Base-by-base conservation (phyloP, 345 rosid genomes). In the Gynandropsis gynandra region DNA sequence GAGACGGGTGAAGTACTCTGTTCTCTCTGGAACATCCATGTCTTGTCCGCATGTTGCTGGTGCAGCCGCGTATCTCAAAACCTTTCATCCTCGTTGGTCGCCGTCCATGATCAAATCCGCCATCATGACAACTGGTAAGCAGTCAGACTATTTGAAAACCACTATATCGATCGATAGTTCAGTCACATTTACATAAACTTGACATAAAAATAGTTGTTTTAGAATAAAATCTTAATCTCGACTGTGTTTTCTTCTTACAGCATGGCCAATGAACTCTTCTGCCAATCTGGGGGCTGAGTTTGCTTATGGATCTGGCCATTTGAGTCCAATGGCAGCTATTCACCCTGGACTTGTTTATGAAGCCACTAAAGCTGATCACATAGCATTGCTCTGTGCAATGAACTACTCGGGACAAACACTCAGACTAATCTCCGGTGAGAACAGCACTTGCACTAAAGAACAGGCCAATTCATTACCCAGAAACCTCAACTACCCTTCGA, bases 91-190 rank as follows among this genome's bases (percentile, higher is more conserved):
- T 5, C 21, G 66, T 18, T 83, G 84, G 80, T 76, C 87, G 24
- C 75, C 82, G 59, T 62, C 84, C 1, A 74, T 82, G 36, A 76
- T 82, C 54, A 70, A 76, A 64, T 79, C 89, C 11, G 77, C 87
- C 9, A 52, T 80, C 14, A 74, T 78, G 85, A 83, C 84, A 11
- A 78, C 80, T 1, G 80, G 89, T 77, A 68, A 72, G 44, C 10
- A 10, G n/a, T n/a, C n/a, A 17, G 24, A 11, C 16, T 44, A n/a
- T n/a, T n/a, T n/a, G n/a, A n/a, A n/a, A n/a, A n/a, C n/a, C n/a
- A n/a, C n/a, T n/a, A n/a, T n/a, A n/a, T n/a, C n/a, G n/a, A n/a
- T n/a, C n/a, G n/a, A n/a, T n/a, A n/a, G n/a, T n/a, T n/a, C n/a
- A n/a, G n/a, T n/a, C n/a, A n/a, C n/a, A n/a, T n/a, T n/a, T 33